These are phyloP conservation scores for Populus deltoides DNA, from an alignment of 345 rosid species.

Conservation along the genomic window DNA sequence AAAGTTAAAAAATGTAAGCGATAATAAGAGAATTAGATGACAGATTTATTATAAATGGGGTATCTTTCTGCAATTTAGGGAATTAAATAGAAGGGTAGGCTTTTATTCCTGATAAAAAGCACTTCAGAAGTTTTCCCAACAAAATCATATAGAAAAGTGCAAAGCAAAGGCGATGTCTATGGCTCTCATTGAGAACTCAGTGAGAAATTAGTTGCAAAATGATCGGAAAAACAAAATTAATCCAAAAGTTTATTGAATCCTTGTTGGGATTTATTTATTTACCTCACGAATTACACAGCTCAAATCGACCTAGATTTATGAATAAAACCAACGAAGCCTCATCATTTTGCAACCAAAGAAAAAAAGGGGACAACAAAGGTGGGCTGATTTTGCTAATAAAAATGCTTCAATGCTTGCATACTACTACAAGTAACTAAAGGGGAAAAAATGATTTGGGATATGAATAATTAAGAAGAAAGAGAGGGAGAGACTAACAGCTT, in stretches of 20 bases:
- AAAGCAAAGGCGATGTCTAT: neutral
- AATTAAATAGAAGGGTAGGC: neutral
- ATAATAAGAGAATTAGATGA: too few species aligned
- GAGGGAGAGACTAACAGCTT: slow-evolving; percentile 59
- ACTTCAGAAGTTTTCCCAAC: neutral
- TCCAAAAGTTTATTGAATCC: neutral
- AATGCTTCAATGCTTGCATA: neutral
- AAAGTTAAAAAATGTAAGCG: too few species aligned
- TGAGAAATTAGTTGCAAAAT: neutral
- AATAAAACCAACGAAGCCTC: too few species aligned
- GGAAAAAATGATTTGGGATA: neutral
- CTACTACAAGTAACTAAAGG: too few species aligned
- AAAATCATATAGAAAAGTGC: neutral
- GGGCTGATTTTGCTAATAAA: neutral
- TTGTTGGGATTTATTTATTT: neutral
- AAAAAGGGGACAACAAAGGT: too few species aligned
- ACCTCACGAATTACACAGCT: neutral
- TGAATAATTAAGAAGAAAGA: neutral
- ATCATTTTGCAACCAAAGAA: too few species aligned
- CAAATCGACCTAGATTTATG: neutral
- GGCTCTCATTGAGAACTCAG: neutral
- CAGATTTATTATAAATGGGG: neutral
- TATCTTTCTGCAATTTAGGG: neutral
- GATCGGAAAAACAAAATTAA: neutral
- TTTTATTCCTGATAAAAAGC: neutral